phyloP scores from a whole-genome alignment of 1,139 yeast species.

The Geotrichum reessii region DNA sequence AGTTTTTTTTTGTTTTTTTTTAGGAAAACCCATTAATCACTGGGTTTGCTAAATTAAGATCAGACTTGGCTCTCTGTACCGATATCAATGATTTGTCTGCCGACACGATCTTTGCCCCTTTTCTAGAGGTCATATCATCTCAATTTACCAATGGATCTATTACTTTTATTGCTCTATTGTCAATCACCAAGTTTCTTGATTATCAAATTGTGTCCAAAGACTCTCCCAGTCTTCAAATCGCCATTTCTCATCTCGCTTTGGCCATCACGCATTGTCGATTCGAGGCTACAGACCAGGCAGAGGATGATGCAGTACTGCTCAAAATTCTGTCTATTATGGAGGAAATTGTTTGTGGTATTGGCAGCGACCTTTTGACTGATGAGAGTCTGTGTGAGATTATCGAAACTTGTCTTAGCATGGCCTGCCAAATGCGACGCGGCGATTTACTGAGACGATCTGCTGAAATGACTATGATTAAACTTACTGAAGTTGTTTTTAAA shows the following conservation, averaged over 20 bases:
- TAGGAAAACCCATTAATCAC: conserved; percentile 63
- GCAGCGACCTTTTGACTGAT: conserved; percentile 63
- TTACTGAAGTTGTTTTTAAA: conserved; percentile 56
- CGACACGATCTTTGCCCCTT: conserved; percentile 75
- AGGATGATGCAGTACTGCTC: conserved; percentile 85
- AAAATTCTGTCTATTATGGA: conserved; percentile 77
- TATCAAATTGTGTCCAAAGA: conserved; percentile 49
- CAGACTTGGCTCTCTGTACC: conserved; percentile 56
- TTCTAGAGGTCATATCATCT: conserved; percentile 76
- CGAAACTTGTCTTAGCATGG: conserved; percentile 86
- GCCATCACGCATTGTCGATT: conserved; percentile 92
- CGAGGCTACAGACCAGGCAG: conserved; percentile 89
- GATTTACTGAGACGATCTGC: conserved; percentile 88
- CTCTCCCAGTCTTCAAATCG: conserved; percentile 45
- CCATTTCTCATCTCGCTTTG: conserved; percentile 56
- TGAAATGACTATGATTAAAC: conserved; percentile 71
- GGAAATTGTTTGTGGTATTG: conserved; percentile 54
- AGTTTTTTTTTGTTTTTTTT: too few species aligned
- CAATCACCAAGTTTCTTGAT: conserved; percentile 65
- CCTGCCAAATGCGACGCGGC: conserved; percentile 87
- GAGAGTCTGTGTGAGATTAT: conserved; percentile 83
- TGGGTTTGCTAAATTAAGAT: conserved; percentile 72
- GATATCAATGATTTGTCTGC: conserved; percentile 59
- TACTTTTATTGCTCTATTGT: conserved; percentile 72
- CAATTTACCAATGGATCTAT: conserved; percentile 81